Evolutionary conservation across 192 early-diverging fungal species (phyloP), one percentile per base, ranked within the genome.

Genomic region (Phycomyces blakesleeanus): DNA sequence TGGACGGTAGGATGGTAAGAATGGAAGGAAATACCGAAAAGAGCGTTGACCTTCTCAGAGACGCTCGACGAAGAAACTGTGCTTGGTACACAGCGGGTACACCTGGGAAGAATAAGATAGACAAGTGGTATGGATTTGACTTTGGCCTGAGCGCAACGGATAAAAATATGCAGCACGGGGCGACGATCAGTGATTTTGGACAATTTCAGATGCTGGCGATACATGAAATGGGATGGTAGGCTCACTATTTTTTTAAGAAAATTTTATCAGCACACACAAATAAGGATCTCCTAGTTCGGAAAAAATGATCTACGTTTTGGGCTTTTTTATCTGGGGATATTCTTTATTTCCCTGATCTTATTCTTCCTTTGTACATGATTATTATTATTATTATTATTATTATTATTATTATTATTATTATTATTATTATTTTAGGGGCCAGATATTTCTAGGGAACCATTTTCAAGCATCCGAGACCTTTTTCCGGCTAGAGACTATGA

Each of bases 381-480:
- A n/a, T n/a, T n/a, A 11, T 25, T 47, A 38, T 41, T 55, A 15
- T 20, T 29, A 16, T 44, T 65, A 25, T 15, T 27, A 59, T 38
- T 38, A 24, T 59, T 18, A 14, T 59, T 18, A 50, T 21, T 34
- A 20, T 42, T n/a, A 24, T 15, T 53, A 21, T 56, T 39, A 21
- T 51, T 21, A 11, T 26, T 11, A 49, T 44, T 2, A 51, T 37
- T n/a, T 25, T 34, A 75, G 73, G 73, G 73, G 63, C 2, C 67
- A 75, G 34, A 75, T 75, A 8, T 75, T 69, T 18, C 52, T 75
- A 14, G 63, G 68, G 0, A 64, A 75, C 51, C 69, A 75, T 52
- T 70, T 75, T 50, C 73, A 75, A 59, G 73, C 73, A 21, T 69
- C 73, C 14, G 73, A 75, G 51, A 75, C 73, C 1, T 75, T 75